Evolutionary conservation across 2,329 filamentous ascomycete species (phyloP), one percentile per base, ranked within the genome.

Genomic region (Alternaria triticina): DNA sequence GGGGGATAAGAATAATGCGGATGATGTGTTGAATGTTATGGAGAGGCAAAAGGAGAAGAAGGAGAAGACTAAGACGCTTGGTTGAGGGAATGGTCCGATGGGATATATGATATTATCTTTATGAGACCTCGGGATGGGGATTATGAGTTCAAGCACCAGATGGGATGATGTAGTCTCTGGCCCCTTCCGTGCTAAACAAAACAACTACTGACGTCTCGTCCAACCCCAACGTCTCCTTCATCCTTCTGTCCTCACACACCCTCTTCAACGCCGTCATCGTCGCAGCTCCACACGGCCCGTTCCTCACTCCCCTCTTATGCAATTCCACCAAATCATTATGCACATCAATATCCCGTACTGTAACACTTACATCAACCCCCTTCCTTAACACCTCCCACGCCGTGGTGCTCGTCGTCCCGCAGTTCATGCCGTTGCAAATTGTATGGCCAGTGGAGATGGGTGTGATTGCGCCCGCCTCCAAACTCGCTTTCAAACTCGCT

Each of bases 21-120:
- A 87, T 6, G 93, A 97, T 83, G 92, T 97, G 57, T 82, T 97
- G 84, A 87, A 87, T 61, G 91, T 93, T 27, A 86, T 97, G 72
- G 91, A 96, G 76, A 84, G 85, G 68, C 83, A 87, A 30, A 62
- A 63, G 59, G 81, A 82, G 61, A 74, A 78, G 62, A 74, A 82
- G 61, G 74, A 78, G 61, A 75, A 73, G 67, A 67, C 70, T 6
- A 71, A 70, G 62, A 65, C 67, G 20, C 51, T 65, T 17, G 62
- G 62, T 11, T 65, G 51, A 65, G 54, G 47, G 27, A 36, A 5
- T n/a, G 1, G 2, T 36, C 0, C 3, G 33, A n/a, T 10, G 3
- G 15, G 15, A n/a, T n/a, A 3, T 36, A n/a, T 36, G 33, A n/a
- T 36, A 10, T 3, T 36, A 10, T n/a, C 33, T 36, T 36, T 2